These are phyloP conservation scores for Bjerkandera adusta DNA, from an alignment of 1,284 basidiomycete genomes.

Conservation along the genomic window DNA sequence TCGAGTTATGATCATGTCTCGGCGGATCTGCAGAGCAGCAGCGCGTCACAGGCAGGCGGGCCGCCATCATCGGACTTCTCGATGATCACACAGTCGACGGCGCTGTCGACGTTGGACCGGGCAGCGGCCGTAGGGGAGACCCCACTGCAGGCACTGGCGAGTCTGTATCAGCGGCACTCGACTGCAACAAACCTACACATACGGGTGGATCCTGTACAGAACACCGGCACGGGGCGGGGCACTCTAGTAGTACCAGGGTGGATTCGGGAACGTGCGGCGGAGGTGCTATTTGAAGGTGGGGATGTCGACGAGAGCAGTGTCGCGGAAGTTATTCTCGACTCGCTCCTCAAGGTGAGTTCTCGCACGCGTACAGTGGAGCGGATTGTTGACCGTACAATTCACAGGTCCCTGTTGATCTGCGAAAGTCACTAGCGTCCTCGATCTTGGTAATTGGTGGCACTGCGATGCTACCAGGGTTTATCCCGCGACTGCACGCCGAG, in stretches of 20 bases:
- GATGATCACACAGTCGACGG: constrained; percentile 41
- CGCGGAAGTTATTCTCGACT: constrained; percentile 77
- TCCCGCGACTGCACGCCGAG: constrained; percentile 79
- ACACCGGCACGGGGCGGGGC: constrained; percentile 69
- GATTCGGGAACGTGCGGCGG: constrained; percentile 89
- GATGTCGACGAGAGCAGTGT: constrained; percentile 83
- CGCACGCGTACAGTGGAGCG: not conserved
- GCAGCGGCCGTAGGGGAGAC: constrained; percentile 39
- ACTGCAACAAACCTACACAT: constrained; percentile 71
- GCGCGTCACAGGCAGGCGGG: constrained; percentile 38
- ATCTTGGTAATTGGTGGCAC: constrained; percentile 89
- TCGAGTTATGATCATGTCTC: constrained; percentile 61
- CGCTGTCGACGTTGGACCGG: constrained; percentile 20
- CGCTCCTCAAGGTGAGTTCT: constrained; percentile 66
- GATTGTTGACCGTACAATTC: not conserved
- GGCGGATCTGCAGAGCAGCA: constrained; percentile 46
- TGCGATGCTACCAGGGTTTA: constrained; percentile 89
- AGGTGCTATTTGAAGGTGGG: constrained; percentile 89
- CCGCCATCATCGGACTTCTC: constrained; percentile 60
- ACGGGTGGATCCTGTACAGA: constrained; percentile 63
- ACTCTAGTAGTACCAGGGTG: constrained; percentile 90
- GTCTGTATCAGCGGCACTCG: constrained; percentile 69
- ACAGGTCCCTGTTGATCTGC: constrained; percentile 87
- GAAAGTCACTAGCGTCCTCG: constrained; percentile 75
- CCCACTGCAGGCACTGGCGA: constrained; percentile 61